Percentiles rank a stretch among this genome's conserved stretches.
Evolutionary conservation across 2,329 filamentous ascomycete species (phyloP).

Genomic region (Colletotrichum sp.): DNA sequence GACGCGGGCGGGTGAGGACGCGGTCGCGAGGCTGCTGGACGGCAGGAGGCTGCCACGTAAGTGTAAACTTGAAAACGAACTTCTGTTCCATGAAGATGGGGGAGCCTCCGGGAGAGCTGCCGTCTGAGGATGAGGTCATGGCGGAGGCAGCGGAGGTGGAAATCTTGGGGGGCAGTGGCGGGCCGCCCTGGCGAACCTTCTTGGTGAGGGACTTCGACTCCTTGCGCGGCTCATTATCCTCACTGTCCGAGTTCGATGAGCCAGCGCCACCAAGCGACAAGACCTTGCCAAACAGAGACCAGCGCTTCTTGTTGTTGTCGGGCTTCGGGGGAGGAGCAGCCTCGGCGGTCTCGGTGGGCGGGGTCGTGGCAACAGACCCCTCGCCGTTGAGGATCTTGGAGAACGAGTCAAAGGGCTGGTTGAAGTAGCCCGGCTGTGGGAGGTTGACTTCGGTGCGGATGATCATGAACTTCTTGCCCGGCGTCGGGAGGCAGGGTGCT

Average conservation of each 20-base stretch:
- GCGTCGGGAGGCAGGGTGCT: slow-evolving; percentile 82
- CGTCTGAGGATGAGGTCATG: slow-evolving; percentile 48
- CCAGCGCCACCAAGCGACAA: slow-evolving; percentile 46
- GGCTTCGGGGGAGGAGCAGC: slow-evolving; percentile 27
- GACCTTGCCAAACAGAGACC: slow-evolving; percentile 69
- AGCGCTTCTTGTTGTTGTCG: slow-evolving; percentile 57
- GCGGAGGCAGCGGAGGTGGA: slow-evolving; percentile 27
- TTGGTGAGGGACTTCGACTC: slow-evolving; percentile 43
- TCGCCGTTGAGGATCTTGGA: slow-evolving; percentile 16
- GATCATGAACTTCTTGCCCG: slow-evolving; percentile 86
- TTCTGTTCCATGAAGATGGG: slow-evolving; percentile 60
- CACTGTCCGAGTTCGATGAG: slow-evolving; percentile 34
- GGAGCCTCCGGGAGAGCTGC: slow-evolving; percentile 59
- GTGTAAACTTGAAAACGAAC: slow-evolving; percentile 77
- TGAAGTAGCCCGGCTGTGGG: slow-evolving; percentile 51
- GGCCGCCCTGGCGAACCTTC: slow-evolving; percentile 20
- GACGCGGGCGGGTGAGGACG: slow-evolving; percentile 69
- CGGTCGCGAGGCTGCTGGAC: slow-evolving; percentile 62
- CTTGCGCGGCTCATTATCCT: slow-evolving; percentile 55
- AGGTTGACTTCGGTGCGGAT: slow-evolving; percentile 74
- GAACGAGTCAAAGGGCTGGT: slow-evolving; percentile 54
- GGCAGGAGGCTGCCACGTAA: slow-evolving; percentile 66
- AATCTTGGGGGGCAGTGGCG: slow-evolving; percentile 42
- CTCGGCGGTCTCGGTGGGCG: slow-evolving; percentile 12
- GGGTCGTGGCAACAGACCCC: slow-evolving; percentile 3